Percentiles rank a stretch among this genome's conserved stretches.
phyloP scores from a whole-genome alignment of 768 basidiomycete genomes.

The Leccinum subgranulosum region DNA sequence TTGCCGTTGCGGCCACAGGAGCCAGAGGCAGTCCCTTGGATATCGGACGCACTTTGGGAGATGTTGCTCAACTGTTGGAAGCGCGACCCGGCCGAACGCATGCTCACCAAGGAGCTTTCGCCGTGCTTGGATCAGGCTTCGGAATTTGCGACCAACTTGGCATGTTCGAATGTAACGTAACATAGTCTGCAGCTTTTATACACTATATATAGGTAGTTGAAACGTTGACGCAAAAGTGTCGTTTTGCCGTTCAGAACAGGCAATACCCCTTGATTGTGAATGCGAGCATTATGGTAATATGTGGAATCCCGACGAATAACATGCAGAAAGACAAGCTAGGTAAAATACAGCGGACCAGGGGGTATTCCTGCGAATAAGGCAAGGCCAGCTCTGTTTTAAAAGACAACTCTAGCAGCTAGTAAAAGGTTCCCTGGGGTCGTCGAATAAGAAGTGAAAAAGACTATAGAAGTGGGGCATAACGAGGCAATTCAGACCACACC shows the following conservation, averaged over 20 bases:
- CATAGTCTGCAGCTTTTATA: not conserved
- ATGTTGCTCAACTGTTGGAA: constrained; percentile 48
- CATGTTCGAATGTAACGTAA: not conserved
- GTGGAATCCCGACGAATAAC: constrained; percentile 36
- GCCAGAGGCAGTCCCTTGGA: constrained; percentile 32
- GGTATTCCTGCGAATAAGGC: constrained; percentile 33
- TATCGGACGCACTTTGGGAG: constrained; percentile 48
- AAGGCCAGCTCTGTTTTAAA: constrained; percentile 37
- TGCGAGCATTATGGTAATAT: constrained; percentile 38
- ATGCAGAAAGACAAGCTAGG: constrained; percentile 33
- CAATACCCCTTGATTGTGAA: constrained; percentile 27
- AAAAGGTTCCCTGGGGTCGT: constrained; percentile 16
- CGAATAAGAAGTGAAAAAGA: constrained; percentile 8
- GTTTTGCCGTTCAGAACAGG: constrained; percentile 5
- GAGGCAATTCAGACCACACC: constrained; percentile 12
- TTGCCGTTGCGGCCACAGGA: constrained; percentile 44
- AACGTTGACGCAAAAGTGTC: not conserved
- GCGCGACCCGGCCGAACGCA: constrained; percentile 35
- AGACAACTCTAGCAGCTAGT: constrained; percentile 28
- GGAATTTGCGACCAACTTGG: not conserved
- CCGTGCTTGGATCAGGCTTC: constrained; percentile 11
- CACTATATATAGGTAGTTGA: constrained; percentile 1
- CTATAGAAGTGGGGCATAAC: constrained; percentile 1
- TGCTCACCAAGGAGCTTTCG: constrained; percentile 38
- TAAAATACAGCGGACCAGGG: constrained; percentile 41